phyloP scores from a whole-genome alignment of 2,329 filamentous ascomycete genomes.

The Fusarium coffeatum region DNA sequence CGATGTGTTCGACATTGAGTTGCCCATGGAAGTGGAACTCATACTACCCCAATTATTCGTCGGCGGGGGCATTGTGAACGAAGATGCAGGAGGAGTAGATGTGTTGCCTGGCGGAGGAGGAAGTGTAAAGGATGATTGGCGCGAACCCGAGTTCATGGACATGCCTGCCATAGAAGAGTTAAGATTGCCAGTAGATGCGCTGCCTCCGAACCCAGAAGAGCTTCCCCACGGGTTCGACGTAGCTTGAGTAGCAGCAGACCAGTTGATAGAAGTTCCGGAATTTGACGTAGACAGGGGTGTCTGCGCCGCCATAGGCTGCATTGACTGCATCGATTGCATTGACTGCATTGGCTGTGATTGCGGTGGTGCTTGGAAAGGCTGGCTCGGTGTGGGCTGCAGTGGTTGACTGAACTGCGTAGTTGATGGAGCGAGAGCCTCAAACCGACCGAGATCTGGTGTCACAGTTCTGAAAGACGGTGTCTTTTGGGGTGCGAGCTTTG shows the following conservation, averaged over 20 bases:
- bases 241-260: slow-evolving; percentile 57
- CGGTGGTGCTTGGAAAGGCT: slow-evolving; percentile 46
- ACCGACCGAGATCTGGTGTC: slow-evolving; percentile 67
- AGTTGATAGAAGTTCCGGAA: slow-evolving; percentile 60
- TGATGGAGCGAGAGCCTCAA: slow-evolving; percentile 67
- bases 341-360: slow-evolving; percentile 20
- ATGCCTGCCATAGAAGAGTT: slow-evolving; percentile 60
- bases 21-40: slow-evolving; percentile 9
- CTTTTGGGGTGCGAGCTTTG: slow-evolving; percentile 42
- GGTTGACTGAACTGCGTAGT: slow-evolving; percentile 73
- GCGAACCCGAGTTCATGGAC: slow-evolving; percentile 58
- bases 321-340: slow-evolving; percentile 35
- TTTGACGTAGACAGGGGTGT: slow-evolving; percentile 30
- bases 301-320: slow-evolving; percentile 36
- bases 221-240: slow-evolving; percentile 65
- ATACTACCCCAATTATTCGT: slow-evolving; percentile 44
- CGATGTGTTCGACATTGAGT: slow-evolving; percentile 9
- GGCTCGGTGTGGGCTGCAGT: slow-evolving; percentile 57
- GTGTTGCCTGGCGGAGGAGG: slow-evolving; percentile 62
- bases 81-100: slow-evolving; percentile 47
- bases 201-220: slow-evolving; percentile 46
- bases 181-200: slow-evolving; percentile 47
- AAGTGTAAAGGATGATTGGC: slow-evolving; percentile 65
- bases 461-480: slow-evolving; percentile 63
- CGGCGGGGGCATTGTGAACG: slow-evolving; percentile 63